phyloP scores from a whole-genome alignment of 768 basidiomycete species.

The Suillus subaureus region DNA sequence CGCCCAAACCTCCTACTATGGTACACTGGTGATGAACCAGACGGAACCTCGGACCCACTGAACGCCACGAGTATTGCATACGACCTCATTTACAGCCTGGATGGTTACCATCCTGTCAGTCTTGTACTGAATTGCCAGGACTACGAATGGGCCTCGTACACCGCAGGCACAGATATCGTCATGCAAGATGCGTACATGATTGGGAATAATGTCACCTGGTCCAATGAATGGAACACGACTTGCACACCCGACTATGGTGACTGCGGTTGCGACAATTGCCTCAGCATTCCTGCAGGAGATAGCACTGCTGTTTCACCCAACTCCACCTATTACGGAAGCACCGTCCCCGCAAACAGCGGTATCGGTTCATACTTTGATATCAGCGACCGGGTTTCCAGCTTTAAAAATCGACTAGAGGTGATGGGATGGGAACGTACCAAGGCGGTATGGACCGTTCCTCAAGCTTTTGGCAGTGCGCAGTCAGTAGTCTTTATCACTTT shows the following conservation, averaged over 20 bases:
- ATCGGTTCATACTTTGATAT: constrained; percentile 61
- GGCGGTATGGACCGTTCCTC: constrained; percentile 79
- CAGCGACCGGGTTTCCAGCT: constrained; percentile 66
- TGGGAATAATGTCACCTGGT: constrained; percentile 65
- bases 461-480: constrained; percentile 64
- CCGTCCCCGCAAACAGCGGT: constrained; percentile 33
- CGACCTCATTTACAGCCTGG: constrained; percentile 59
- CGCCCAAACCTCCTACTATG: constrained; percentile 70
- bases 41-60: constrained; percentile 69
- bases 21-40: constrained; percentile 78
- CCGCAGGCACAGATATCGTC: constrained; percentile 67
- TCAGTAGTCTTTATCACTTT: constrained; percentile 21
- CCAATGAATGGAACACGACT: constrained; percentile 57
- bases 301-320: constrained; percentile 28
- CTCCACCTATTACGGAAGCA: constrained; percentile 19
- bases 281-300: constrained; percentile 44
- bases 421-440: constrained; percentile 72
- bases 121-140: constrained; percentile 68
- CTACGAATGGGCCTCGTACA: constrained; percentile 61
- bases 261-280: constrained; percentile 75
- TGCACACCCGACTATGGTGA: constrained; percentile 70
- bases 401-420: constrained; percentile 55
- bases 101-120: constrained; percentile 69
- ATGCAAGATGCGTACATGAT: constrained; percentile 62
- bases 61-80: constrained; percentile 53